Evolutionary conservation across 179 eudicot genomes (phyloP).

Genomic region (Monotropa hypopitys): DNA sequence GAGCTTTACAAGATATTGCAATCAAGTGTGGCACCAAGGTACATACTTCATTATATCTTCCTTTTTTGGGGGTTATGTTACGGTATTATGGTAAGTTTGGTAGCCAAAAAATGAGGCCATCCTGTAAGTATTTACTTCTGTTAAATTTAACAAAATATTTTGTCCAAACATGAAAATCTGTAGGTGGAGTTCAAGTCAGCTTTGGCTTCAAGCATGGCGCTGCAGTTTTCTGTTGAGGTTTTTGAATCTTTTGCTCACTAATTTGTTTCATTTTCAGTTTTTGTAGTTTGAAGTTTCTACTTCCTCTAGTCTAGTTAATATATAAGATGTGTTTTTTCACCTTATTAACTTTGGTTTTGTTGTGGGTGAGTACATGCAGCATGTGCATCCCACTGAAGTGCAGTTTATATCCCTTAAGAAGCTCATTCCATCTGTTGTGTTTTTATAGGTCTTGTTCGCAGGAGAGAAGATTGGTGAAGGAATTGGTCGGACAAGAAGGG

Average conservation of each 20-base stretch:
- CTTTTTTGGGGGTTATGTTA: not conserved
- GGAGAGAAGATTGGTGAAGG: conserved; percentile 64
- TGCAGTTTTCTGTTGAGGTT: conserved; percentile 75
- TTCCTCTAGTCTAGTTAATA: not conserved
- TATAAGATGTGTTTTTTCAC: not conserved
- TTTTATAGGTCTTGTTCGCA: conserved; percentile 54
- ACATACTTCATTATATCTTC: conserved; percentile 1
- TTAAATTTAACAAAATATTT: not conserved
- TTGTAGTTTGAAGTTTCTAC: not conserved
- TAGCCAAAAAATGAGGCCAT: not conserved
- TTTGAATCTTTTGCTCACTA: not conserved
- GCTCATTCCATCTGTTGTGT: conserved; percentile 4
- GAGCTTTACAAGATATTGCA: conserved; percentile 78
- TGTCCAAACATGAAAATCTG: conserved; percentile 9
- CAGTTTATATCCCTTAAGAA: not conserved
- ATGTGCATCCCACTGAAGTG: not conserved
- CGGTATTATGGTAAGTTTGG: not conserved
- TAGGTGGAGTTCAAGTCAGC: conserved; percentile 68
- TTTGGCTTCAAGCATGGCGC: conserved; percentile 37
- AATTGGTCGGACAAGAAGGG: conserved; percentile 52
- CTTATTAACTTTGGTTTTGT: not conserved
- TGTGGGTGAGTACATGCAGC: not conserved
- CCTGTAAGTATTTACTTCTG: not conserved
- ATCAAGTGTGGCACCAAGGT: conserved; percentile 82
- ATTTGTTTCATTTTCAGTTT: not conserved